phyloP scores from a whole-genome alignment of 2,329 filamentous ascomycete species.

The Dothistroma pini region DNA sequence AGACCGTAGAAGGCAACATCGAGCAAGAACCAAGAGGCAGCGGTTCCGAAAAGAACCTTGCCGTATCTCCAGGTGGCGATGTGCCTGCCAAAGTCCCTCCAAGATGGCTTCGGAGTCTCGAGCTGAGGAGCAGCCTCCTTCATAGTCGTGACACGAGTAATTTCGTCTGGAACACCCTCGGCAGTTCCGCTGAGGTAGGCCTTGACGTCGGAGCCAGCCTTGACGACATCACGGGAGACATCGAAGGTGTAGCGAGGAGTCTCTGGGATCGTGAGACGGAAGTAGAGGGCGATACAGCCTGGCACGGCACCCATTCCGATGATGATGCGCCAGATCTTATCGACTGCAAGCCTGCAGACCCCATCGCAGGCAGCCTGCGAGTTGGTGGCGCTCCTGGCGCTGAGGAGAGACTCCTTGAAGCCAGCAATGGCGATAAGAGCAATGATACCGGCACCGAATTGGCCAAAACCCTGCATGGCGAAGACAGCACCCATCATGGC shows the following conservation, averaged over 20 bases:
- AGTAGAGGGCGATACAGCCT: slow-evolving; percentile 78
- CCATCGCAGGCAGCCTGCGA: slow-evolving; percentile 56
- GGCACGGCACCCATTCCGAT: slow-evolving; percentile 80
- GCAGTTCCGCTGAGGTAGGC: slow-evolving; percentile 67
- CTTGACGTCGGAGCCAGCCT: slow-evolving; percentile 68
- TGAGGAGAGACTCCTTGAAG: slow-evolving; percentile 36
- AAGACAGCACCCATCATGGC: slow-evolving; percentile 87
- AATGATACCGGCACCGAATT: slow-evolving; percentile 70
- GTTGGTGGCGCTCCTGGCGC: slow-evolving; percentile 35
- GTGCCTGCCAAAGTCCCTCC: slow-evolving; percentile 66
- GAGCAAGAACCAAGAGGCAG: slow-evolving; percentile 79
- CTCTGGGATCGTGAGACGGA: slow-evolving; percentile 81
- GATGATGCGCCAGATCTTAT: slow-evolving; percentile 83
- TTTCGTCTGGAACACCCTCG: slow-evolving; percentile 63
- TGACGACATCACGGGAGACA: slow-evolving; percentile 68
- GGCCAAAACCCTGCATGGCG: slow-evolving; percentile 81
- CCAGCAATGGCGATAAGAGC: slow-evolving; percentile 60
- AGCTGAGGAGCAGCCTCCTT: slow-evolving; percentile 54
- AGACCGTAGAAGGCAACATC: slow-evolving; percentile 59
- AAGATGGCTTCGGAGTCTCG: slow-evolving; percentile 66
- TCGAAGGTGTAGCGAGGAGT: slow-evolving; percentile 87
- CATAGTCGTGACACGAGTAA: slow-evolving; percentile 58
- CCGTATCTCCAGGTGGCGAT: slow-evolving; percentile 69
- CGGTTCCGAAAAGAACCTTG: slow-evolving; percentile 71
- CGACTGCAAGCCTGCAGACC: slow-evolving; percentile 65